Conservation (phyloP, 1,284 basidiomycete genomes). For the Ceratobasidium sp. region DNA sequence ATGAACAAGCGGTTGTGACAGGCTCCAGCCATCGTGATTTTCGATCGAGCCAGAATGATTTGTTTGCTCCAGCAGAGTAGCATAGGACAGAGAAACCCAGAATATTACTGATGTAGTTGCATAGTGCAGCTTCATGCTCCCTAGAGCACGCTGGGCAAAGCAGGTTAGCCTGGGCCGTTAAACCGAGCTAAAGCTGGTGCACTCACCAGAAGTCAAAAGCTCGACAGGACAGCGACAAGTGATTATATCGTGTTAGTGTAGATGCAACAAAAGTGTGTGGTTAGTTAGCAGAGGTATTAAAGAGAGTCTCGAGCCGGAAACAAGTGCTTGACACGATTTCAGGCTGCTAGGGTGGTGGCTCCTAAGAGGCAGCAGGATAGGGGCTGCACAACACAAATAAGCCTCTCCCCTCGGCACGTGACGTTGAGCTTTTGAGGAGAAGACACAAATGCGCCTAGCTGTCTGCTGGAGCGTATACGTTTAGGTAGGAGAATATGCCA, state of each 20-base stretch:
- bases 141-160: not conserved
- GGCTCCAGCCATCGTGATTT: not conserved
- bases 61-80: not conserved
- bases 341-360: not conserved
- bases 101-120: not conserved
- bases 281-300: too few relatives aligned
- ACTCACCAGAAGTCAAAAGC: too few relatives aligned
- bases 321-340: too few relatives aligned
- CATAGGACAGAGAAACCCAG: not conserved
- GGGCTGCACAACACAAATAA: slow-evolving; percentile 10
- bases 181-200: too few relatives aligned
- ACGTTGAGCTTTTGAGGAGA: not conserved
- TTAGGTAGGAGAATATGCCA: not conserved
- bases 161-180: not conserved
- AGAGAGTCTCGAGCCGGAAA: too few relatives aligned
- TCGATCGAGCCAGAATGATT: too few relatives aligned
- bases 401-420: slow-evolving; percentile 13
- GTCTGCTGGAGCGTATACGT: not conserved
- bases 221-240: too few relatives aligned
- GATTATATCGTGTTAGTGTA: too few relatives aligned
- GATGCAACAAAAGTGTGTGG: too few relatives aligned
- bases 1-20: not conserved
- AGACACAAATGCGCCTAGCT: too few relatives aligned
- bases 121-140: not conserved
- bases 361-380: not conserved